phyloP scores from a whole-genome alignment of 2,329 filamentous ascomycete genomes.

The Colletotrichum higginsianum region DNA sequence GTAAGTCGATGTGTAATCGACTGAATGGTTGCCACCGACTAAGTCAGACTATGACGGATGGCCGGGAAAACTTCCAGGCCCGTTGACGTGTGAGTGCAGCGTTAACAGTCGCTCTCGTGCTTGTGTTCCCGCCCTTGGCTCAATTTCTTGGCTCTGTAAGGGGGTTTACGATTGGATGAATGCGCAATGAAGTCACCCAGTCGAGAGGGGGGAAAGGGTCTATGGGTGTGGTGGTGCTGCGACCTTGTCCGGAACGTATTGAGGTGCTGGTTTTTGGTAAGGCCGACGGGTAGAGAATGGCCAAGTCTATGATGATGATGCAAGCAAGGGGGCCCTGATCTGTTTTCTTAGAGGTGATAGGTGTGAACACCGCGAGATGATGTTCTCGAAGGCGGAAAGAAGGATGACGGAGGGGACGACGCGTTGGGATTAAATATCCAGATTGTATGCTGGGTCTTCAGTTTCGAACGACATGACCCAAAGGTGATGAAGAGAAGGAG shows the following conservation, averaged over 20 bases:
- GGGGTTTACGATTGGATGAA: conserved; percentile 4
- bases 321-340: conserved; percentile 16
- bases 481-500: too few relatives aligned
- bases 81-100: conserved; percentile 7
- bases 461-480: too few relatives aligned
- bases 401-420: background rate
- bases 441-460: background rate
- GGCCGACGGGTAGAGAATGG: conserved; percentile 7
- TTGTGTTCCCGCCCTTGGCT: background rate
- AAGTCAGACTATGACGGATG: conserved; percentile 13
- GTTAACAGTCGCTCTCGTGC: background rate
- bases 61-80: background rate
- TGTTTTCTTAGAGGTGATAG: background rate
- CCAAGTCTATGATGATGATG: conserved; percentile 22
- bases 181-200: conserved; percentile 29
- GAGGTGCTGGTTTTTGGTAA: background rate
- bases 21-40: conserved; percentile 30
- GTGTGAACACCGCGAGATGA: background rate
- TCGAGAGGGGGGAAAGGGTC: background rate
- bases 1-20: conserved; percentile 38
- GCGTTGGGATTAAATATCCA: background rate
- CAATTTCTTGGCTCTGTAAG: background rate
- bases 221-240: background rate
- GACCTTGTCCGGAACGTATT: background rate
- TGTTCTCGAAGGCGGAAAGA: conserved; percentile 1